A percentile compares a stretch with the other conserved stretches of the same genome.
Evolutionary conservation across 108 stramenopile genomes (phyloP).

Genomic region (Nitzschia palea): DNA sequence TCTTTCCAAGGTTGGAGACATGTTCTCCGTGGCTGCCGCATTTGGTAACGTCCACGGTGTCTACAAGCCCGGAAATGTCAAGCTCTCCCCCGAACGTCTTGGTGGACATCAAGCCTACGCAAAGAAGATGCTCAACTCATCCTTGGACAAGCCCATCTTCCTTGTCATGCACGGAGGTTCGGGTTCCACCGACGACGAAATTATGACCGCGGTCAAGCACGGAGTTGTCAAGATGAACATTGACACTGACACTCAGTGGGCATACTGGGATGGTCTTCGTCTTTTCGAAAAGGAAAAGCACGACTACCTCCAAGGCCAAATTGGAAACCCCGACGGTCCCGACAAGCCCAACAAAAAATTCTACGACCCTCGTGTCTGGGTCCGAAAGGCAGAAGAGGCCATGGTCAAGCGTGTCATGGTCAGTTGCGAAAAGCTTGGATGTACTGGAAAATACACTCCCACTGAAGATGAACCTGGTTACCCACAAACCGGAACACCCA

Average conservation of each 20-base stretch:
- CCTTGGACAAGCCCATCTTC: constrained; percentile 80
- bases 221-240: constrained; percentile 99
- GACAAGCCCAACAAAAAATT: constrained; percentile 99
- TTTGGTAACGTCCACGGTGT: constrained; percentile 98
- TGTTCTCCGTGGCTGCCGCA: constrained; percentile 96
- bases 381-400: constrained; percentile 94
- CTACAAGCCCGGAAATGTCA: constrained; percentile 97
- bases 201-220: constrained; percentile 77
- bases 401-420: constrained; percentile 83
- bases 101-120: constrained; percentile 86
- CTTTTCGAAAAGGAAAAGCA: constrained; percentile 78
- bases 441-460: constrained; percentile 61
- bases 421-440: constrained; percentile 83
- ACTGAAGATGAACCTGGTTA: constrained; percentile 41
- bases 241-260: constrained; percentile 98
- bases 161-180: constrained; percentile 99
- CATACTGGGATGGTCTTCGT: constrained; percentile 92
- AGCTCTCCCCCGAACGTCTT: constrained; percentile 84
- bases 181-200: constrained; percentile 93
- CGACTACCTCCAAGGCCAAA: constrained; percentile 92
- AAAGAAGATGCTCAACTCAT: constrained; percentile 70
- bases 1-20: constrained; percentile 79
- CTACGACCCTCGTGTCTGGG: constrained; percentile 96
- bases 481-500: constrained; percentile 46
- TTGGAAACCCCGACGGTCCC: constrained; percentile 94